Evolutionary conservation across 192 early-diverging fungal genomes (phyloP).

Genomic region (Coemansia sp.): DNA sequence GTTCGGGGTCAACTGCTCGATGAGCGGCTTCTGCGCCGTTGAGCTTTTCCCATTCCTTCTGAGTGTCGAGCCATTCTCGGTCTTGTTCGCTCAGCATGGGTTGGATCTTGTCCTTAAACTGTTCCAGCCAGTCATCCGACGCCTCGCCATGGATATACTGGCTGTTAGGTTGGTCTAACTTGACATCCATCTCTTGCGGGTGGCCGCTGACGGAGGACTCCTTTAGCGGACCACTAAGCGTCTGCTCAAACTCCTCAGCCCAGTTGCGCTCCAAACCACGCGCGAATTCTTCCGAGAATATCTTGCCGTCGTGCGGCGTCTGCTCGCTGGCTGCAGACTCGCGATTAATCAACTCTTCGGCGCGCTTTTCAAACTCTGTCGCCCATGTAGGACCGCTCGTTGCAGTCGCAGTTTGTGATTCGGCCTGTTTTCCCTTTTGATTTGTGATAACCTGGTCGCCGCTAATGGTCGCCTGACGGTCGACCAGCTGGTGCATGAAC

Average conservation of each 20-base stretch:
- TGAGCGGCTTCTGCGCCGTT: constrained; percentile 44
- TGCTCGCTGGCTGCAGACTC: constrained; percentile 31
- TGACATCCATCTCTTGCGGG: constrained; percentile 57
- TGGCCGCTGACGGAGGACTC: constrained; percentile 55
- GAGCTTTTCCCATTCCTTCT: constrained; percentile 71
- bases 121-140: constrained; percentile 65
- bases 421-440: constrained; percentile 45
- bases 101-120: constrained; percentile 71
- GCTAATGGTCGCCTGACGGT: constrained; percentile 85
- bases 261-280: constrained; percentile 60
- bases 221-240: constrained; percentile 47
- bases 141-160: constrained; percentile 57
- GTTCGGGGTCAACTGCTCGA: constrained; percentile 59
- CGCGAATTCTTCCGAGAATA: constrained; percentile 63
- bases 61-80: constrained; percentile 71
- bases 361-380: constrained; percentile 68
- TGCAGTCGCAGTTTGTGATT: constrained; percentile 24
- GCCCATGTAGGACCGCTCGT: constrained; percentile 64
- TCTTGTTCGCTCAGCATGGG: constrained; percentile 65
- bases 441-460: constrained; percentile 76
- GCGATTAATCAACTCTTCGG: constrained; percentile 58
- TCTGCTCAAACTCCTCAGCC: constrained; percentile 65
- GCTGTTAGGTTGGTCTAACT: constrained; percentile 60
- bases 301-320: constrained; percentile 52
- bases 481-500: constrained; percentile 91